Evolutionary conservation across 2,329 filamentous ascomycete genomes (phyloP), one percentile per base, ranked within the genome.

Genomic region (Microcyclosporella mali): DNA sequence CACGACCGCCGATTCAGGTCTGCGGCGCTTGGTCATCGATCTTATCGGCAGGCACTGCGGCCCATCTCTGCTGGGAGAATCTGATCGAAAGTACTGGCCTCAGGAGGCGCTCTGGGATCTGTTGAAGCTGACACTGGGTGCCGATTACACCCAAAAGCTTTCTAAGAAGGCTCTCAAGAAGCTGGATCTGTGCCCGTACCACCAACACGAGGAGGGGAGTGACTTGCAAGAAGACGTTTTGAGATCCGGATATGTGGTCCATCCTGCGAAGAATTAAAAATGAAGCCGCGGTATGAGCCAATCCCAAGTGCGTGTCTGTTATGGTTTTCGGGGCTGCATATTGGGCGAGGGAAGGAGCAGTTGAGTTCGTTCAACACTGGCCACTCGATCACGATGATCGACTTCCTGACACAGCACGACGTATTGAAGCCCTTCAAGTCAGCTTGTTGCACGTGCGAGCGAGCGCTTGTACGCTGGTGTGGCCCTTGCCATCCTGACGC

Each of bases 161-260:
- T 2, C 1, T 14, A 32, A 33, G 18, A 21, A 33, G 3, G 12
- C 25, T 2, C n/a, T 39, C 16, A 11, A 11, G 3, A 28, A 37
- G n/a, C 17, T 36, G 28, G 17, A 41, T 30, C 30, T 39, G 19
- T 42, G 43, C 25, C 11, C 15, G 9, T 46, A 31, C 14, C 39
- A 46, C 16, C 38, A 30, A 6, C 43, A 46, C 12, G 43, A 46
- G 28, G 28, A 43, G 2, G 40, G n/a, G 39, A 2, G 32, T 43
- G 15, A 37, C 11, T 15, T 46, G 46, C 33, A 18, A 27, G 27
- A 40, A 42, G 15, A 32, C 33, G 25, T 28, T 6, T 11, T 34
- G 33, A 34, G 33, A 15, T 4, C 4, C 21, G 9, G 9, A 25
- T 6, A 9, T 9, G 9, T 25, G 21, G 21, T 25, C n/a, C n/a